Conservation (phyloP, 257 asterid genomes). For the Capsicum chinense region DNA sequence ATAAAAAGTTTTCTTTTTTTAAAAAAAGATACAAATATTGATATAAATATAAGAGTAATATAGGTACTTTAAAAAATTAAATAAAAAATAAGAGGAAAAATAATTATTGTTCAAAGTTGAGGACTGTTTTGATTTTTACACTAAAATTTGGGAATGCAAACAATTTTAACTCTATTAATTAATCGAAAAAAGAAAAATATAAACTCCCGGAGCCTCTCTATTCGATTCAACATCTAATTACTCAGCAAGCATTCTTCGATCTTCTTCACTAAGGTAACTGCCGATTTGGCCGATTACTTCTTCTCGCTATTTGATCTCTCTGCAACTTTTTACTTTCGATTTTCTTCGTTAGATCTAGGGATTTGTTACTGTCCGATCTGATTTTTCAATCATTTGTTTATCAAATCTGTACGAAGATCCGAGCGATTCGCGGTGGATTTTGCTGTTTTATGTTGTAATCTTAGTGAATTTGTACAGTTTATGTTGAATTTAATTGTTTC, state of each 20-base stretch:
- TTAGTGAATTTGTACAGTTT: not conserved
- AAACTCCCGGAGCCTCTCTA: not conserved
- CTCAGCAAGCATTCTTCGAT: not conserved
- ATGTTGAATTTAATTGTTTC: not conserved
- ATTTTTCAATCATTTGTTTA: not conserved
- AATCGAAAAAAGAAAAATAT: not conserved
- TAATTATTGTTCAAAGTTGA: too few species aligned
- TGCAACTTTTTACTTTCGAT: not conserved
- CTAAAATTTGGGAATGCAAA: too few species aligned
- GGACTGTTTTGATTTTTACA: too few species aligned
- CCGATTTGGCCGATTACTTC: slow-evolving; percentile 8
- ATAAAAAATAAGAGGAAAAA: too few species aligned
- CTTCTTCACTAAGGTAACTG: not conserved
- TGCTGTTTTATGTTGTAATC: not conserved
- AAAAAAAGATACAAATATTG: too few species aligned
- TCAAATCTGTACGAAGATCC: slow-evolving; percentile 22
- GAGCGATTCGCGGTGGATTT: not conserved
- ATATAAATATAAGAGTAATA: too few species aligned
- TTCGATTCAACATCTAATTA: not conserved
- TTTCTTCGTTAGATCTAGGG: slow-evolving; percentile 30
- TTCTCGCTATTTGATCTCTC: slow-evolving; percentile 15
- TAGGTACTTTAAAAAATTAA: too few species aligned
- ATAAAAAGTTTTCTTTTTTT: too few species aligned
- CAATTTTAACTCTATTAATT: too few species aligned
- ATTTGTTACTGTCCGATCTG: slow-evolving; percentile 29